Base-by-base conservation (phyloP, 371 early-diverging fungal species). In the Rhizopus delemar region DNA sequence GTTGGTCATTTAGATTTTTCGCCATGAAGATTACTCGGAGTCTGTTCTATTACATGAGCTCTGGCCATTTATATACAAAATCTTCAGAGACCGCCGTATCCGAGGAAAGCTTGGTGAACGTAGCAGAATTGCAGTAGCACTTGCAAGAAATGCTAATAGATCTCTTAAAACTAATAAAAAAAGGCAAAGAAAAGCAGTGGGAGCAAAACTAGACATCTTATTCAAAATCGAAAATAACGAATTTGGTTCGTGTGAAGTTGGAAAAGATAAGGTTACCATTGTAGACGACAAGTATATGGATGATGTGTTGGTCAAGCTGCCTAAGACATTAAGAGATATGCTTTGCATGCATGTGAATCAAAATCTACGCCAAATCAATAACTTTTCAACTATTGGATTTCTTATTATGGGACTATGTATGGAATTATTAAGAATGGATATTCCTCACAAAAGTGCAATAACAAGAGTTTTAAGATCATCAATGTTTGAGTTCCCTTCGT, bases 271-370 rank as follows among this genome's bases (percentile, higher is more conserved):
- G 1, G 51, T 50, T 16, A 31, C n/a, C 32, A 2, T 31, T 15
- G 41, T 4, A 29, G 51, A 57, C 29, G 51, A 57, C 33, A 57
- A 57, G 33, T 57, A 57, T 33, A 28, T 57, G 28, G 41, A 57
- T 57, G 51, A 57, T 51, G 51, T 51, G 16, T 13, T 59, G 29
- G 32, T 58, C 4, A 63, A 63, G 33, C 53, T 57, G 13, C 58
- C 58, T 9, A 63, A 53, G 50, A 49, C 54, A 11, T 15, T 63
- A 7, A 63, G 50, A 49, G 58, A 63, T 28, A 63, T 63, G 58
- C 38, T 57, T n/a, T 56, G 38, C 32, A 22, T 33, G 32, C 56
- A 55, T 39, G 33, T 61, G 4, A 29, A 56, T 11, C 32, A 38
- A 9, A 56, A 50, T 36, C 62, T 50, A 35, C 15, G 34, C 31